Base-by-base conservation (phyloP, 2,329 filamentous ascomycete species). In the Colletotrichum phormii region DNA sequence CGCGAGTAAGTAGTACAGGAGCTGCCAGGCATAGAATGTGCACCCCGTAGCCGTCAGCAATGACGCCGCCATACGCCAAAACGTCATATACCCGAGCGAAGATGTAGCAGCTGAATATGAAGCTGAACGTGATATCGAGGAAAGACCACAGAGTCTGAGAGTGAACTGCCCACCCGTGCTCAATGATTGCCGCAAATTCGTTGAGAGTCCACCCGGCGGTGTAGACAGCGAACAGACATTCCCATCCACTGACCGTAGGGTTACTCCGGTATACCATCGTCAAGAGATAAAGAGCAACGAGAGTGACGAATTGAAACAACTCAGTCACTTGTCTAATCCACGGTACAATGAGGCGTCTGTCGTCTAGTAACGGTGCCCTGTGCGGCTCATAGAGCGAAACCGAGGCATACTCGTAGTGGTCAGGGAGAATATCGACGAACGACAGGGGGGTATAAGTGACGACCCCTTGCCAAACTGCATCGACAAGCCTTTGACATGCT, bases 81-180 rank as follows among this genome's bases (percentile, higher is more conserved):
- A 63, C 54, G 42, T 90, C 90, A 73, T 89, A 87, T 31, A 91
- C 81, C 1, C 92, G 90, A 12, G 92, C 84, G 33, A 87, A 78
- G 18, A 92, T 84, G 78, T 94, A 94, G 58, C 86, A 80, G 26
- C 85, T 80, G 78, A 91, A 94, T 62, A 94, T 91, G 49, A 85
- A 78, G 6, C 89, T 86, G 75, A 94, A 94, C 0, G 89, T 90
- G 18, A 93, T 87, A 78, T 94, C 92, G 9, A 94, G 86, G 76
- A 94, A 94, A 0, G 91, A 92, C 92, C 92, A 94, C 4, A 94
- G 83, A 75, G 93, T 93, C 79, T 94, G 92, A 0, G 91, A 92
- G 75, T 94, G 92, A 0, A 94, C 92, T 49, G 89, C 88, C 92
- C 84, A 86, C 24, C 84, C 86, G 75, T 94, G 92, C 78, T 93